Conservation (phyloP, 2,329 filamentous ascomycete genomes). For the Metarhizium brunneum region DNA sequence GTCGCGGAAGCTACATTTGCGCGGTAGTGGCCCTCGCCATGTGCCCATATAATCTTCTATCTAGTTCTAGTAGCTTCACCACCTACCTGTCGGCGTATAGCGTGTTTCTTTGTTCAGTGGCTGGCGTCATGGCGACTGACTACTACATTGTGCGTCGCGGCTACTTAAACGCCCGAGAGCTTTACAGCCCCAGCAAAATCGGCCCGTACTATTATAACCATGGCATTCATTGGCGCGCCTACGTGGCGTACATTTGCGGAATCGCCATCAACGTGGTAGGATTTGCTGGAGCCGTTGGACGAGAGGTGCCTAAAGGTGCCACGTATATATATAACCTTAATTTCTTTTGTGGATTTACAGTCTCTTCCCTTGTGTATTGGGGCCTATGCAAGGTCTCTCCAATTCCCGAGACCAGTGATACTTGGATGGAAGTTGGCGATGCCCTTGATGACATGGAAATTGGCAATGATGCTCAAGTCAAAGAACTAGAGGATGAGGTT, state of each 20-base stretch:
- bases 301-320: constrained; percentile 63
- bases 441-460: constrained; percentile 45
- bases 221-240: constrained; percentile 77
- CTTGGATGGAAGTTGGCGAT: constrained; percentile 69
- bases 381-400: constrained; percentile 59
- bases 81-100: constrained; percentile 88
- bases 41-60: constrained; percentile 77
- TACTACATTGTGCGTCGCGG: constrained; percentile 82
- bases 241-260: constrained; percentile 70
- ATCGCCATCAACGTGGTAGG: constrained; percentile 88
- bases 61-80: constrained; percentile 70
- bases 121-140: constrained; percentile 78
- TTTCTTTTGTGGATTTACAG: constrained; percentile 77
- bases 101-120: constrained; percentile 88
- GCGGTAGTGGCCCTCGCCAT: constrained; percentile 72
- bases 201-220: constrained; percentile 65
- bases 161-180: constrained; percentile 66
- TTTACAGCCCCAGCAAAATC: constrained; percentile 62
- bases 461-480: constrained; percentile 32
- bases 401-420: constrained; percentile 62
- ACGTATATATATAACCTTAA: constrained; percentile 85
- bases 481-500: constrained; percentile 29
- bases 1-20: constrained; percentile 79
- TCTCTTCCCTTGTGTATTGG: constrained; percentile 61
- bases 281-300: constrained; percentile 73